Evolutionary conservation across 495 filamentous ascomycete genomes (phyloP).

Genomic region (Penicillium flavigenum): DNA sequence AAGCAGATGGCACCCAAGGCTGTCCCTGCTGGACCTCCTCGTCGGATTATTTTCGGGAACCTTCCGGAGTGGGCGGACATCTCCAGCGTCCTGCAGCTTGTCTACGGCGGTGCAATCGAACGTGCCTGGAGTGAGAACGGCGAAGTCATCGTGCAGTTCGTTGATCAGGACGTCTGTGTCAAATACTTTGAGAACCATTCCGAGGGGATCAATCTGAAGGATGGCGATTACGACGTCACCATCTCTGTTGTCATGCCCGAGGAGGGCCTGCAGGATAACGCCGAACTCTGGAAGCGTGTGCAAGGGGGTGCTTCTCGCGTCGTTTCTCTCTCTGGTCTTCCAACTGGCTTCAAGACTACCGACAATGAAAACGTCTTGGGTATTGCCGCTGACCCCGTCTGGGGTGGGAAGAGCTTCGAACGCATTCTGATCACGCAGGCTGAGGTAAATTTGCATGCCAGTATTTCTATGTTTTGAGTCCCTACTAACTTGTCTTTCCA

Average conservation of each 20-base stretch:
- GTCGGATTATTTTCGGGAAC: conserved; percentile 38
- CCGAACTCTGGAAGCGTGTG: neutral
- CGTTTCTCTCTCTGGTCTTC: conserved; percentile 5
- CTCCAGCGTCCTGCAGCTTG: conserved; percentile 39
- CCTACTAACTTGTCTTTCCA: neutral
- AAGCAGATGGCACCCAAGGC: conserved; percentile 3
- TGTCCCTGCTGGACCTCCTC: conserved; percentile 5
- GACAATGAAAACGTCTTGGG: neutral
- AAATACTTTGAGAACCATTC: conserved; percentile 6
- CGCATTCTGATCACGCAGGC: conserved; percentile 7
- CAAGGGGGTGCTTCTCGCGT: conserved; percentile 8
- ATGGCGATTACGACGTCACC: neutral
- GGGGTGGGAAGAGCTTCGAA: conserved; percentile 1
- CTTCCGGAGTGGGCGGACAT: conserved; percentile 33
- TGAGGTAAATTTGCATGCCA: neutral
- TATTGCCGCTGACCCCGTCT: neutral
- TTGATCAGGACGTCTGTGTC: conserved; percentile 8
- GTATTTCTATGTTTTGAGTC: neutral
- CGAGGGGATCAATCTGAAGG: conserved; percentile 5
- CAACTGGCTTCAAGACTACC: neutral
- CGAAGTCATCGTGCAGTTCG: conserved; percentile 13
- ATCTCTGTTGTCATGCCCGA: conserved; percentile 5
- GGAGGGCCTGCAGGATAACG: conserved; percentile 3
- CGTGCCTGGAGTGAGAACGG: conserved; percentile 18
- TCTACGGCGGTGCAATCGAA: conserved; percentile 49